These are phyloP conservation scores for Stentor coeruleus DNA, from an alignment of 73 alveolate species.

Conservation along the genomic window DNA sequence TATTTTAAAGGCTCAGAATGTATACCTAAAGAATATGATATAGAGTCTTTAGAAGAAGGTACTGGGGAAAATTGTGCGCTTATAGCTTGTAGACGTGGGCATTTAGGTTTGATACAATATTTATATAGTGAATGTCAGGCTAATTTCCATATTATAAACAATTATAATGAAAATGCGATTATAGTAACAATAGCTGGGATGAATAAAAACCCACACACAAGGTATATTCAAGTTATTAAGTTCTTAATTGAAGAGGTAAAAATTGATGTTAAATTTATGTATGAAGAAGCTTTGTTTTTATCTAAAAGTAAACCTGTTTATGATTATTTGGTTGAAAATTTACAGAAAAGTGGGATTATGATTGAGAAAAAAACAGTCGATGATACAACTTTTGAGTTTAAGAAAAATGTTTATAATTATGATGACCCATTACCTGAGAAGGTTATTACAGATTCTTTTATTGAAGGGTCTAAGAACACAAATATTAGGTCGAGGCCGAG, in stretches of 20 bases:
- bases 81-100: slow-evolving; percentile 15
- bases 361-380: not conserved
- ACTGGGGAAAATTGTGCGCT: slow-evolving; percentile 29
- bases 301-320: not conserved
- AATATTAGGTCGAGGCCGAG: not conserved
- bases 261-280: not conserved
- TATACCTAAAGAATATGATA: slow-evolving; percentile 12
- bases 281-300: slow-evolving; percentile 12
- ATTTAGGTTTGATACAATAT: not conserved
- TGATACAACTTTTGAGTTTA: too few relatives aligned
- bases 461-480: not conserved
- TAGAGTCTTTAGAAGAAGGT: not conserved
- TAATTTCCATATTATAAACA: not conserved
- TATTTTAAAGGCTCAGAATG: not conserved
- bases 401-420: too few relatives aligned
- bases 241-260: slow-evolving; percentile 12
- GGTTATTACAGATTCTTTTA: not conserved
- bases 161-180: slow-evolving; percentile 16
- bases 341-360: not conserved
- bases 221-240: not conserved
- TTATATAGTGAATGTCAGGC: not conserved
- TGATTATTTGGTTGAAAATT: not conserved
- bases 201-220: not conserved
- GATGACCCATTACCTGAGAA: too few relatives aligned
- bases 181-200: not conserved